phyloP scores from a whole-genome alignment of 75 land plant genomes.

The Adiantum capillusveneris region DNA sequence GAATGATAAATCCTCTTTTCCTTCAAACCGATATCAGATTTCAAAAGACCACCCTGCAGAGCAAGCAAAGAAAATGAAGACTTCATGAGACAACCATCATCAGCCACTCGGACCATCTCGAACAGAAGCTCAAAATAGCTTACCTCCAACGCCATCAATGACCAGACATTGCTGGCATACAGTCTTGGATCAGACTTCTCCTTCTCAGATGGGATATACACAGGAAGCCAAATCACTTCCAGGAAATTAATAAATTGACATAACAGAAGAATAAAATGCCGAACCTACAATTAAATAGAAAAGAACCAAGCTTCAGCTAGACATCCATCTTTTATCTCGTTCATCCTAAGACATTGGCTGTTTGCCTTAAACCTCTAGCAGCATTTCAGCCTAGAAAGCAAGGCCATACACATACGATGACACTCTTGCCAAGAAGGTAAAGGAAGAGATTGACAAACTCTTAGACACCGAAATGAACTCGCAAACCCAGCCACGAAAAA shows the following conservation, averaged over 20 bases:
- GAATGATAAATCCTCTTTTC: constrained; percentile 93
- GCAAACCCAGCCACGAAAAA: too few species aligned
- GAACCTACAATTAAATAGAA: constrained; percentile 49
- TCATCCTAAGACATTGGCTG: too few species aligned
- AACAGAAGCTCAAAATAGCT: background rate
- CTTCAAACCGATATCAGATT: constrained; percentile 87
- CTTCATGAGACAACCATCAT: background rate
- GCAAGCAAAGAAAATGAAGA: too few species aligned
- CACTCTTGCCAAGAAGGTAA: too few species aligned
- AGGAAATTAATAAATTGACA: constrained; percentile 86
- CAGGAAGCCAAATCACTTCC: constrained; percentile 73
- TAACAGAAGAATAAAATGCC: constrained; percentile 78
- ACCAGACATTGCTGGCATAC: constrained; percentile 83
- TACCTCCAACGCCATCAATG: constrained; percentile 93
- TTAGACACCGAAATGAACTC: too few species aligned
- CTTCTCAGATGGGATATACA: constrained; percentile 71
- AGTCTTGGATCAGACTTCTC: constrained; percentile 87
- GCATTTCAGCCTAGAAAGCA: too few species aligned
- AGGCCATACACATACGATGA: too few species aligned
- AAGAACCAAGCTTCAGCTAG: too few species aligned
- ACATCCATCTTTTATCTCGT: too few species aligned
- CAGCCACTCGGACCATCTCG: background rate
- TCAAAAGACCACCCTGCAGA: constrained; percentile 63
- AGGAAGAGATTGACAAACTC: too few species aligned
- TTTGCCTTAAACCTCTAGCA: too few species aligned